A percentile compares a stretch with the other conserved stretches of the same genome.
These are phyloP conservation scores for Nakazawaea peltata DNA, from an alignment of 805 yeast species.

Conservation along the genomic window DNA sequence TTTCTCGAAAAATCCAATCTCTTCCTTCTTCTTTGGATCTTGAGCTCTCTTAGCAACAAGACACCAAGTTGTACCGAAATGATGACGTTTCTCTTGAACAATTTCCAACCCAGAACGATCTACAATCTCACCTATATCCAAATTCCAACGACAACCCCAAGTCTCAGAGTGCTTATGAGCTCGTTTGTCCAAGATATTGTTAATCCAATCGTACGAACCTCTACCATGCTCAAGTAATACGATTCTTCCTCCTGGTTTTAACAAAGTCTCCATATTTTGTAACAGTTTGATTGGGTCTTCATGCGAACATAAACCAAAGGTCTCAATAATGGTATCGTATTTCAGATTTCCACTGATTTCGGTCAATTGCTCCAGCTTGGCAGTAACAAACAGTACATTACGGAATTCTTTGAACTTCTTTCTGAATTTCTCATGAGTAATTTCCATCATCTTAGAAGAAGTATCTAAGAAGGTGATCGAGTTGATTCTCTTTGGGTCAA, in stretches of 20 bases:
- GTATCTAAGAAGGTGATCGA: slow-evolving; percentile 85
- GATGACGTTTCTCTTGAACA: slow-evolving; percentile 71
- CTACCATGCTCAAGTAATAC: slow-evolving; percentile 90
- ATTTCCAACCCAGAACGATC: slow-evolving; percentile 80
- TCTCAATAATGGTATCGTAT: slow-evolving; percentile 89
- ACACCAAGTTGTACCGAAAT: slow-evolving; percentile 91
- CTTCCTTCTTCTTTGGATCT: slow-evolving; percentile 43
- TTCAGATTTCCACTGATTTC: slow-evolving; percentile 34
- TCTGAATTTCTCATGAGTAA: slow-evolving; percentile 66
- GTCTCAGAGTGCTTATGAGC: slow-evolving; percentile 77
- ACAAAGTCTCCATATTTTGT: slow-evolving; percentile 58
- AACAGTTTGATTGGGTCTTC: slow-evolving; percentile 84
- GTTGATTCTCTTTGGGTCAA: slow-evolving; percentile 48
- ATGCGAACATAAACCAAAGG: slow-evolving; percentile 94
- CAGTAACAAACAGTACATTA: slow-evolving; percentile 82
- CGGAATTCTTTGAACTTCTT: slow-evolving; percentile 55
- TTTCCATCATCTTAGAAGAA: slow-evolving; percentile 77
- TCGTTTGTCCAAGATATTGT: slow-evolving; percentile 71
- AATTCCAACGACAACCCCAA: slow-evolving; percentile 98
- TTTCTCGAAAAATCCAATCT: slow-evolving; percentile 41
- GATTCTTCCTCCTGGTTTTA: slow-evolving; percentile 87
- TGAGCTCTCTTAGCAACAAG: slow-evolving; percentile 69
- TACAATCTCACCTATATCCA: slow-evolving; percentile 83
- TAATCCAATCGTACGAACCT: slow-evolving; percentile 70
- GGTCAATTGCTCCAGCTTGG: slow-evolving; percentile 77